Evolutionary conservation across 306 rosid species (phyloP).

Genomic region (Cucurbita pepo): DNA sequence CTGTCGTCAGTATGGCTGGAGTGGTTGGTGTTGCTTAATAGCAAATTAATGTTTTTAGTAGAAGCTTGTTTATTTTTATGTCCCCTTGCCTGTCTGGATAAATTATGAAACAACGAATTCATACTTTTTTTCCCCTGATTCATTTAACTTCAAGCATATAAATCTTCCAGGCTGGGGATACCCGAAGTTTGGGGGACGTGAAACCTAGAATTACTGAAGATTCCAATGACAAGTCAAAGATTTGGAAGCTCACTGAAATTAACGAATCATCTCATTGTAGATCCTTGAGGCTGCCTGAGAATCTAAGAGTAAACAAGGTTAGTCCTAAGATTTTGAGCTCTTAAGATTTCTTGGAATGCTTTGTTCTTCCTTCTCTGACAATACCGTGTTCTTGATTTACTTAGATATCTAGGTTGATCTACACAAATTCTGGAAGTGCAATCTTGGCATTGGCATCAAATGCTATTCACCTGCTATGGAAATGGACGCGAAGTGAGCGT

Average conservation of each 20-base stretch:
- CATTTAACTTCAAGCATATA: conserved; percentile 4
- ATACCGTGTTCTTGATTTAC: conserved; percentile 9
- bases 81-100: background rate
- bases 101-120: background rate
- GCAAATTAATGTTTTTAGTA: background rate
- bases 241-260: conserved; percentile 94
- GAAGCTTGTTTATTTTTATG: background rate
- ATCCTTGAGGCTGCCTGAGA: conserved; percentile 83
- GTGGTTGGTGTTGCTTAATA: conserved; percentile 43
- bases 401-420: conserved; percentile 87
- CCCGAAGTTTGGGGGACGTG: conserved; percentile 75
- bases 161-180: conserved; percentile 67
- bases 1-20: conserved; percentile 56
- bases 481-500: conserved; percentile 80
- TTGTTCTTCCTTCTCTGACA: background rate
- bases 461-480: conserved; percentile 91
- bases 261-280: conserved; percentile 78
- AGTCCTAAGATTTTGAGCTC: background rate
- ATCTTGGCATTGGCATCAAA: conserved; percentile 83
- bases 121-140: background rate
- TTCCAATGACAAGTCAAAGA: conserved; percentile 87
- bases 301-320: conserved; percentile 65
- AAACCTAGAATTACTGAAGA: conserved; percentile 92
- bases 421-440: conserved; percentile 87
- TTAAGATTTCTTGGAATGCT: background rate